Evolutionary conservation across 2,329 filamentous ascomycete genomes (phyloP), one percentile per base, ranked within the genome.

Genomic region (Ophiostoma fasciatum): DNA sequence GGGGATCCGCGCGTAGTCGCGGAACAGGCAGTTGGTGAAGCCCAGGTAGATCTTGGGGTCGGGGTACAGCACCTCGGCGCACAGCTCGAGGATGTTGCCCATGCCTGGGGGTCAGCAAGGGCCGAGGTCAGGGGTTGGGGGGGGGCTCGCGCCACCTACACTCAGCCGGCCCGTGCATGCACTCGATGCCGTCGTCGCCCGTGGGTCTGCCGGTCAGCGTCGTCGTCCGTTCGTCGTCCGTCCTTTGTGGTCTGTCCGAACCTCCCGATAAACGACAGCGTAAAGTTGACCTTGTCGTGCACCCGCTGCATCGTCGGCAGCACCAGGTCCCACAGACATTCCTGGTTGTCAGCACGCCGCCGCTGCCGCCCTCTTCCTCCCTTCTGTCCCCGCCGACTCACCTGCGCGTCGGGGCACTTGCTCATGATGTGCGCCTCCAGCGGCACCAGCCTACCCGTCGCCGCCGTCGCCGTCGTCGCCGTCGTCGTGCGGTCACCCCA

Each of bases 381-480:
- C n/a, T n/a, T n/a, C n/a, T n/a, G n/a, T n/a, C n/a, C n/a, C 4
- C 8, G 28, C 9, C 14, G 15, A 35, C 37, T 10, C 50, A 71
- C 68, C 55, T 68, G 70, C 3, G 90, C 85, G 57, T 98, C 90
- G 0, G 88, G 87, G 51, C 90, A 98, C 66, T 96, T 94, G 60
- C 77, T 82, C 78, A 96, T 98, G 48, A 96, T 90, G 56, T 96
- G 88, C 38, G 84, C 82, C 55, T 98, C 90, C 3, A 98, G 60
- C 4, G 84, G 81, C 5, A 96, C 79, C 39, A 64, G 58, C 30
- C 42, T 43, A 35, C 44, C 33, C 6, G 21, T 22, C 22, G 22
- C 3, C 22, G 22, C 3, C 22, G 22, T 23, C 22, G 22, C 12
- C 21, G 21, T 22, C 21, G 21, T 22, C 21, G 10, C 10, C 21